phyloP scores from a whole-genome alignment of 2,329 filamentous ascomycete species.

The Pseudocercospora crystallina region DNA sequence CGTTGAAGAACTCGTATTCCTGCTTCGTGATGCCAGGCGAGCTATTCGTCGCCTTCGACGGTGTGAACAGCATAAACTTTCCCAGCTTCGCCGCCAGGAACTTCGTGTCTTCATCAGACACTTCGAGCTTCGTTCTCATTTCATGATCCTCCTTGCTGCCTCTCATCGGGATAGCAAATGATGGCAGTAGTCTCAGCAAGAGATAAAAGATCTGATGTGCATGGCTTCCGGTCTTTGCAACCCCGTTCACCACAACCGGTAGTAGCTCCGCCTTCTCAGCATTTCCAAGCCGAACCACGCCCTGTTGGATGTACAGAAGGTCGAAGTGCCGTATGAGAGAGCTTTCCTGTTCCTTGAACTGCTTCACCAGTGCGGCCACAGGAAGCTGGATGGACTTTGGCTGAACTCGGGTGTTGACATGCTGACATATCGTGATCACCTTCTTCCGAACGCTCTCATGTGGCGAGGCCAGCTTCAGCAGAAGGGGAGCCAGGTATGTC shows the following conservation, averaged over 20 bases:
- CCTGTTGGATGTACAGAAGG: conserved; percentile 84
- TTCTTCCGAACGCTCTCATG: conserved; percentile 78
- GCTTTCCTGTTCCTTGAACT: conserved; percentile 77
- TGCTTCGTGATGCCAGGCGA: conserved; percentile 61
- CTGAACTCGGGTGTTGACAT: conserved; percentile 66
- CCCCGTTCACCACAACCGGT: conserved; percentile 67
- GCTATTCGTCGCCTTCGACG: conserved; percentile 36
- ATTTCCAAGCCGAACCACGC: conserved; percentile 61
- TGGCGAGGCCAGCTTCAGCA: conserved; percentile 83
- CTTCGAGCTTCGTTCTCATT: conserved; percentile 64
- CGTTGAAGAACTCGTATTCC: conserved; percentile 68
- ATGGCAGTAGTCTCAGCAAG: conserved; percentile 71
- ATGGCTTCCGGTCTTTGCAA: conserved; percentile 59
- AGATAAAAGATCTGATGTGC: conserved; percentile 75
- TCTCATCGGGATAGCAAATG: conserved; percentile 69
- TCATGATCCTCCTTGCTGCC: conserved; percentile 75
- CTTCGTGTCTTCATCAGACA: conserved; percentile 69
- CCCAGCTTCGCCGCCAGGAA: conserved; percentile 76
- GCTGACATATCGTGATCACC: conserved; percentile 69
- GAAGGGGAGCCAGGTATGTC: conserved; percentile 74
- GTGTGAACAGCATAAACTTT: conserved; percentile 68
- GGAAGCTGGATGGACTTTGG: conserved; percentile 71
- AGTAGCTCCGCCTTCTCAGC: conserved; percentile 69
- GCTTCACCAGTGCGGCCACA: conserved; percentile 77
- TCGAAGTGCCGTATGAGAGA: conserved; percentile 84